phyloP scores from a whole-genome alignment of 148 eudicot genomes.

The Talinum fruticosum region DNA sequence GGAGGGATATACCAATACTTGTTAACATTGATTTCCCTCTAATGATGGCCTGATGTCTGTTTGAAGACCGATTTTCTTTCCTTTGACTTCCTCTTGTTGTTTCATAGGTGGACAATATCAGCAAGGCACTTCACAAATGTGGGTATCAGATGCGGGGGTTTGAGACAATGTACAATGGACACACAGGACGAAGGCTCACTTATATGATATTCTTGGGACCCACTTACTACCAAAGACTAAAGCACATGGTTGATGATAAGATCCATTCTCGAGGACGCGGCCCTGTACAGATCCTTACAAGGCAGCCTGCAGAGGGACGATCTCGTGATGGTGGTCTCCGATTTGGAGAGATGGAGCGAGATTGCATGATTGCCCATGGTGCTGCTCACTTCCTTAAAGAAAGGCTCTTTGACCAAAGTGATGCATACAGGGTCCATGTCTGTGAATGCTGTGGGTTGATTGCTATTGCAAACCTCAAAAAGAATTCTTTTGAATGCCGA shows the following conservation, averaged over 20 bases:
- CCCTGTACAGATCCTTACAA: slow-evolving; percentile 87
- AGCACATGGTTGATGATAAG: slow-evolving; percentile 99
- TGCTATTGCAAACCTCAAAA: slow-evolving; percentile 91
- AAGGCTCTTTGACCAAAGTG: slow-evolving; percentile 96
- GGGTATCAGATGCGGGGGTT: slow-evolving; percentile 99
- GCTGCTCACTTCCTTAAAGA: slow-evolving; percentile 97
- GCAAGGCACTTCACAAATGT: slow-evolving; percentile 95
- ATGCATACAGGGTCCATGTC: slow-evolving; percentile 90
- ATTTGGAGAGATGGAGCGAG: slow-evolving; percentile 98
- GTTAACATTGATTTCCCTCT: not conserved
- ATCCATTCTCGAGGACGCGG: slow-evolving; percentile 98
- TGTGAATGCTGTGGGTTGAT: slow-evolving; percentile 92
- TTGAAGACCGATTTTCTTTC: not conserved
- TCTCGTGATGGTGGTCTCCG: slow-evolving; percentile 98
- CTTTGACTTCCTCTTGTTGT: not conserved
- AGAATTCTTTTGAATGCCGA: slow-evolving; percentile 95
- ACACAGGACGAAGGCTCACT: slow-evolving; percentile 77
- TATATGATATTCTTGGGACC: slow-evolving; percentile 98
- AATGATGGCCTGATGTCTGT: not conserved
- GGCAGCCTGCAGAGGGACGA: slow-evolving; percentile 98
- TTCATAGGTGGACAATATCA: slow-evolving; percentile 83
- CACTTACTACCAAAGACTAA: slow-evolving; percentile 91
- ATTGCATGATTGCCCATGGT: slow-evolving; percentile 99
- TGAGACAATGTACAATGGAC: slow-evolving; percentile 99
- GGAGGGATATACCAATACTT: not conserved